Evolutionary conservation across 129 eudicot species (phyloP), one percentile per base, ranked within the genome.

Genomic region (Helianthus tuberosus): DNA sequence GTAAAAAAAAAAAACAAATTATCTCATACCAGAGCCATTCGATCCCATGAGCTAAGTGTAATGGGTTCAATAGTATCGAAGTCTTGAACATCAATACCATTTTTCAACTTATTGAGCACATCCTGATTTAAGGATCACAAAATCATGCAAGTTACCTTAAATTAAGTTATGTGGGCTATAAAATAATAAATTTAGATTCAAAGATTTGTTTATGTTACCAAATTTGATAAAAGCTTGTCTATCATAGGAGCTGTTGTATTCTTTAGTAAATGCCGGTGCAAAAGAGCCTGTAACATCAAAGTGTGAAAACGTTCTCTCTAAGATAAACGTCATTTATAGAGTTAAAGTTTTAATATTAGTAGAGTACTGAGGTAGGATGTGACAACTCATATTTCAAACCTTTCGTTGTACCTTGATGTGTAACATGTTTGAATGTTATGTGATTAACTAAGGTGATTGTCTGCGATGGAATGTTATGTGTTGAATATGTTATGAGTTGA

Each of bases 251-350:
- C 83, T 55, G 86, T 96, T 38, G 91, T 73, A 73, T 91, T 94
- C 80, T 86, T 89, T 68, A 94, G 77, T 75, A 94, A 72, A 84
- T 94, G 97, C 75, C 87, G 85, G 80, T 94, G 97, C 80, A 94
- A 77, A 43, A 94, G 83, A 82, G 72, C 89, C 98, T 94, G 87
- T n/a, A 50, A 48, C 68, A 76, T 69, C 43, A 54, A 10, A 72
- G 13, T 54, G 16, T 35, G 50, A 32, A 72, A 68, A 20, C 20
- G 36, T 71, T 81, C 48, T 0, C 8, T n/a, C 53, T 53, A 25
- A 36, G 60, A 69, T 5, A 50, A 15, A 52, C 27, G 38, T 44
- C 16, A 73, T 58, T 67, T 50, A 53, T 23, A 14, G 12, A 66
- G n/a, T 41, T 43, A 14, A 74, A 63, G 75, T 74, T 85, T 69